These are phyloP conservation scores for Sutorius australiensis DNA, from an alignment of 768 basidiomycete genomes.

Conservation along the genomic window DNA sequence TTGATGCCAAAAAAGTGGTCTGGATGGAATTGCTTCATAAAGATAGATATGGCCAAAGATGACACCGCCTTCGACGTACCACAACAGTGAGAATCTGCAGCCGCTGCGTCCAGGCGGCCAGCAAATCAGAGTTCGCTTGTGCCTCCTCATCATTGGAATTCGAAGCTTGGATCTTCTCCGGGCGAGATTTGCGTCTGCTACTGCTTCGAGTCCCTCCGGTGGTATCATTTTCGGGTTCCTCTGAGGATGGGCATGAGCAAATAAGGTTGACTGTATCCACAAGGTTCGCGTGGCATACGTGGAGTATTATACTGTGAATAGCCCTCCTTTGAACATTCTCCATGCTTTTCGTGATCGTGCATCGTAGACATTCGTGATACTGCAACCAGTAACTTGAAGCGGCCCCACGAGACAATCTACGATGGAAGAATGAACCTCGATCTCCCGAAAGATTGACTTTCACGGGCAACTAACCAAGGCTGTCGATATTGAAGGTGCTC, in stretches of 20 bases:
- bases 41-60: not conserved
- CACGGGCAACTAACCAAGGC: conserved; percentile 6
- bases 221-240: not conserved
- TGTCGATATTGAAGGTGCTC: not conserved
- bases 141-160: conserved; percentile 6
- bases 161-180: not conserved
- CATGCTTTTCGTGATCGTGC: not conserved
- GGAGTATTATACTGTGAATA: conserved; percentile 4
- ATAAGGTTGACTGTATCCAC: not conserved
- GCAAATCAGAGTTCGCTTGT: conserved; percentile 14
- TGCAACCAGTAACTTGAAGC: not conserved
- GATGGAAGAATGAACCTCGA: not conserved
- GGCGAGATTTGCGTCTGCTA: conserved; percentile 2
- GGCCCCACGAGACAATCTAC: conserved; percentile 3
- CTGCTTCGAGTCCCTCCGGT: conserved; percentile 2
- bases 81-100: conserved; percentile 28
- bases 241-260: conserved; percentile 3
- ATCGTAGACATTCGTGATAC: not conserved
- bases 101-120: conserved; percentile 25
- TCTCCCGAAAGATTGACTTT: not conserved
- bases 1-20: conserved; percentile 29
- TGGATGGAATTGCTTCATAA: conserved; percentile 5
- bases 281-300: conserved; percentile 13
- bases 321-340: not conserved
- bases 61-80: conserved; percentile 14